A percentile compares a stretch with the other conserved stretches of the same genome.
phyloP scores from a whole-genome alignment of 2,329 filamentous ascomycete genomes.

The Arthrobotrys megalospora region DNA sequence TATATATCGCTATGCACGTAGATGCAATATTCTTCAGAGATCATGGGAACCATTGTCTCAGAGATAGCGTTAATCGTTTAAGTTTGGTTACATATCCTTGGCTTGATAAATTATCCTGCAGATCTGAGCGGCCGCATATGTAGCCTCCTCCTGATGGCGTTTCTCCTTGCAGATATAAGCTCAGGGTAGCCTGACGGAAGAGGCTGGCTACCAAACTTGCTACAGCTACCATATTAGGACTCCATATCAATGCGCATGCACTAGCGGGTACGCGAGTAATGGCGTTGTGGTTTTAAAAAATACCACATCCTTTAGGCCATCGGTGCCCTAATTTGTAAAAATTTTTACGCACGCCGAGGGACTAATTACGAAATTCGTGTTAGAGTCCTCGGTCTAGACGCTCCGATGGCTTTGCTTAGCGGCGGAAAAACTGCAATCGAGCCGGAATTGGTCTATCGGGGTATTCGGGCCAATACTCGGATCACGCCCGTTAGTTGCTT shows the following conservation, averaged over 20 bases:
- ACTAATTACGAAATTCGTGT: background rate
- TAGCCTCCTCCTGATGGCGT: conserved; percentile 5
- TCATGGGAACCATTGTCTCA: conserved; percentile 11
- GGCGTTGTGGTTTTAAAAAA: background rate
- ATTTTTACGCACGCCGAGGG: background rate
- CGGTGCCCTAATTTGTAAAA: background rate
- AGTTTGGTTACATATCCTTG: background rate
- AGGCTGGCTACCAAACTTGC: conserved; percentile 18
- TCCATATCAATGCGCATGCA: conserved; percentile 14
- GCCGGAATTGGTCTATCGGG: background rate
- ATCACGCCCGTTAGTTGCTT: background rate
- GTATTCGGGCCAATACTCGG: background rate
- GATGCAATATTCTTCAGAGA: background rate
- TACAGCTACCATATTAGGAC: conserved; percentile 16
- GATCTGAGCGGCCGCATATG: conserved; percentile 12
- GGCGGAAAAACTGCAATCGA: background rate
- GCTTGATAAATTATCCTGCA: background rate
- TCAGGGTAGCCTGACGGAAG: conserved; percentile 2
- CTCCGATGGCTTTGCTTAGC: background rate
- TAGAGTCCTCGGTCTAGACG: conserved; percentile 4
- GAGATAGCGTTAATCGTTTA: conserved; percentile 1
- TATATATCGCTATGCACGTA: background rate
- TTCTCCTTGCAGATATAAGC: conserved; percentile 2
- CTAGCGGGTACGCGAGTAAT: conserved; percentile 11
- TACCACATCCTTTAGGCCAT: background rate